A percentile compares a stretch with the other conserved stretches of the same genome.
Evolutionary conservation across 305 asterid genomes (phyloP).

Genomic region (Euphrasia arctica): DNA sequence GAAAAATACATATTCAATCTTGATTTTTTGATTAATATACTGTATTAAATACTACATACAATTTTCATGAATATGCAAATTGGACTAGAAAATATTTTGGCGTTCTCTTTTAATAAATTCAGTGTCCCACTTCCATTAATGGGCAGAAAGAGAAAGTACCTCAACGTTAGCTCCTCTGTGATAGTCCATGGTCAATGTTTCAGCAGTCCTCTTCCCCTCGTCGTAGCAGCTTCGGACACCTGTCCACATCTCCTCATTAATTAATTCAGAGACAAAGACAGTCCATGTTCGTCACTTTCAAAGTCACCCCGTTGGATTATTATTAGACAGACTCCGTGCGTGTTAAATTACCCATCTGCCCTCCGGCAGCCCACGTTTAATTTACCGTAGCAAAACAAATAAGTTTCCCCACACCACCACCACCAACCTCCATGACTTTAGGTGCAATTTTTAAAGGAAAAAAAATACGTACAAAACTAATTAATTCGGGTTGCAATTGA

Average conservation of each 20-base stretch:
- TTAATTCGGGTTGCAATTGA: too few species aligned
- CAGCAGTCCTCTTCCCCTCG: slow-evolving; percentile 97
- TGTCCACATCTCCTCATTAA: slow-evolving; percentile 33
- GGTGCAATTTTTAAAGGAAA: not conserved
- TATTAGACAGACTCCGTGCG: not conserved
- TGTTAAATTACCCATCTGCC: slow-evolving; percentile 28
- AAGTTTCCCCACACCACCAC: not conserved
- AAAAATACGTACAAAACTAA: too few species aligned
- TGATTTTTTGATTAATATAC: too few species aligned
- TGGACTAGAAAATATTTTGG: too few species aligned
- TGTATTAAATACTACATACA: too few species aligned
- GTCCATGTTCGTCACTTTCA: not conserved
- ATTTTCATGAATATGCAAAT: too few species aligned
- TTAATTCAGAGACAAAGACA: not conserved
- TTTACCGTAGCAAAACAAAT: not conserved
- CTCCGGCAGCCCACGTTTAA: slow-evolving; percentile 28
- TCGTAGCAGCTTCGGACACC: slow-evolving; percentile 98
- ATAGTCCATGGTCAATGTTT: slow-evolving; percentile 96
- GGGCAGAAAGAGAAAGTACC: slow-evolving; percentile 39
- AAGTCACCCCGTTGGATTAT: slow-evolving; percentile 14
- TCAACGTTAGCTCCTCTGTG: slow-evolving; percentile 94
- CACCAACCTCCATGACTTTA: slow-evolving; percentile 25
- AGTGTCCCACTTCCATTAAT: not conserved
- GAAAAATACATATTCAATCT: too few species aligned
- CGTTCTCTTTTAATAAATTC: too few species aligned